Evolutionary conservation across 1,284 basidiomycete species (phyloP), one percentile per base, ranked within the genome.

Genomic region (Cutaneotrichosporon daszewskae): DNA sequence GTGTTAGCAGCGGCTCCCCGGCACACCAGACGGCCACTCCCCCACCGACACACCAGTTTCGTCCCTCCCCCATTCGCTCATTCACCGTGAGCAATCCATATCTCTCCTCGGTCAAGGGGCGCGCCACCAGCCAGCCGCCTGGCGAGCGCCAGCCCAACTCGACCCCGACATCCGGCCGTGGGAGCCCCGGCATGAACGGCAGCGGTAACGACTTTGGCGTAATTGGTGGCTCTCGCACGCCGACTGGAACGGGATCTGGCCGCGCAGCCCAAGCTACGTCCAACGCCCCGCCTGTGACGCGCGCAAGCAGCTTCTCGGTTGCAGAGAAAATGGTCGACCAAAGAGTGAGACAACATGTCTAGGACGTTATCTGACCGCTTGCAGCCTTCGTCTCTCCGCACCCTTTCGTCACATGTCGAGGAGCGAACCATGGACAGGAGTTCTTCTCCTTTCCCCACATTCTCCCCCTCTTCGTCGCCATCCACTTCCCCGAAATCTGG

Each of bases 271-370:
- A n/a, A n/a, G n/a, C n/a, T n/a, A 34, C 24, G 24, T 18, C 32
- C 8, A 25, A 35, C 7, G 33, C 26, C 5, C 18, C 19, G 10
- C 18, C 32, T 18, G n/a, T 7, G 33, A 23, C 33, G 5, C 51
- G 68, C 29, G 66, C 66, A 4, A 70, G 53, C 39, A 67, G 64
- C 47, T 70, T 69, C 45, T 64, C 64, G 4, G 65, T 55, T 4
- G 41, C 28, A 10, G 50, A 45, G 40, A 44, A 35, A 25, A 16
- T 40, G n/a, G n/a, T n/a, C n/a, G 40, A 37, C n/a, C 40, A 45
- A 27, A 40, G 36, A 33, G 43, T 45, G 26, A 32, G 53, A n/a
- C n/a, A n/a, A n/a, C n/a, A n/a, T n/a, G 28, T 31, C 13, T 16
- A 9, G 5, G 28, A n/a, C 14, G 28, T n/a, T n/a, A 16, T n/a